phyloP scores from a whole-genome alignment of 768 basidiomycete species.

The Plicaturopsis crispa region DNA sequence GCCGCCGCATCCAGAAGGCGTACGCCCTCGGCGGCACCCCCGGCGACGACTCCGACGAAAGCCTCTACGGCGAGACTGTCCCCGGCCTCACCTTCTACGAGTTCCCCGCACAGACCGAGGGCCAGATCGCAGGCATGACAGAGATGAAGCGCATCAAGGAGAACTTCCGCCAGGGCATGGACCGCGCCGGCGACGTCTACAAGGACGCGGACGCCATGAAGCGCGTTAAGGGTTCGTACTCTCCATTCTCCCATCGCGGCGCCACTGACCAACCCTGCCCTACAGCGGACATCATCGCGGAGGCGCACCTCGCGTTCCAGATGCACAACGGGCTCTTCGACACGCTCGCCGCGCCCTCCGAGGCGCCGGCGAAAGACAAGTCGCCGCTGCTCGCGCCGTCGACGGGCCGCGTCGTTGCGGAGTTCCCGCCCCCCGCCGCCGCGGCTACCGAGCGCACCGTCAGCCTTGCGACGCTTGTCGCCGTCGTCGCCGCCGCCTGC shows the following conservation, averaged over 20 bases:
- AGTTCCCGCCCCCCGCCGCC: no score
- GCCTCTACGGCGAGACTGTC: conserved; percentile 35
- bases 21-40: conserved; percentile 60
- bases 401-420: no score
- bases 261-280: conserved; percentile 1
- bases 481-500: conserved; percentile 28
- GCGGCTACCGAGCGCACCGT: conserved; percentile 2
- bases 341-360: conserved; percentile 25
- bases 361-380: no score
- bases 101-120: conserved; percentile 49
- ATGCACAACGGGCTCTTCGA: conserved; percentile 41
- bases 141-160: conserved; percentile 71
- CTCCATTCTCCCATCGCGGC: not conserved
- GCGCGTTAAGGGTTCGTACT: conserved; percentile 6
- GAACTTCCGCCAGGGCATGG: conserved; percentile 56
- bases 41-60: no score
- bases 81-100: conserved; percentile 61
- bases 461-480: conserved; percentile 14
- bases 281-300: conserved; percentile 34
- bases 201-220: conserved; percentile 32
- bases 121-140: conserved; percentile 37
- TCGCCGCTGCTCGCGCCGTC: no score
- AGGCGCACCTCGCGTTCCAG: conserved; percentile 41
- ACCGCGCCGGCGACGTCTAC: conserved; percentile 36
- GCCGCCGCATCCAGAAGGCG: conserved; percentile 53